These are phyloP conservation scores for Phytophthora vignae DNA, from an alignment of 352 stramenopile genomes.

Conservation along the genomic window DNA sequence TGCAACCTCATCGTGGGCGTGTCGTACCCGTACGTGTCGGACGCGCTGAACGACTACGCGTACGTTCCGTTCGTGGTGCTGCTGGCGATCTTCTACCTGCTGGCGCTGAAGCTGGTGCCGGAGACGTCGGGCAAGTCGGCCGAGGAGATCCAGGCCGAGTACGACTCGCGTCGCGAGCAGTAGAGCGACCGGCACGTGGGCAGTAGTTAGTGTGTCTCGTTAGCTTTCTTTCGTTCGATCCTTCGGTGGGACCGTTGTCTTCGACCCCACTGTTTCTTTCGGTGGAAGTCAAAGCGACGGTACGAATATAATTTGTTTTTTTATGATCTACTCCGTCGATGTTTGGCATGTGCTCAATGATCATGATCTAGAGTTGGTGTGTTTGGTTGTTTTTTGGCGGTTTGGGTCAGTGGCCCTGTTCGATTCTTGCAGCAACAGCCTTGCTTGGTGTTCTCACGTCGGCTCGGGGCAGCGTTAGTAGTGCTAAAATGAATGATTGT, in stretches of 20 bases:
- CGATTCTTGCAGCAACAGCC: too few species aligned
- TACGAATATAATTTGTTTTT: not conserved
- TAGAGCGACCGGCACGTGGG: not conserved
- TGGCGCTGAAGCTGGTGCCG: conserved; percentile 42
- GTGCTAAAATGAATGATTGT: too few species aligned
- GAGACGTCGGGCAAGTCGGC: conserved; percentile 62
- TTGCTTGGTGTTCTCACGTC: too few species aligned
- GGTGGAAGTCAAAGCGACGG: too few species aligned
- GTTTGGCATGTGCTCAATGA: not conserved
- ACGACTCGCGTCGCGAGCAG: conserved; percentile 30
- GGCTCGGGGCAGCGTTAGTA: too few species aligned
- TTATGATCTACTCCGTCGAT: not conserved
- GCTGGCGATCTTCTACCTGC: conserved; percentile 10
- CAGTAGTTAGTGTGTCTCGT: not conserved
- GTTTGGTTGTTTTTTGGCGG: not conserved
- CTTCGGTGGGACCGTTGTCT: not conserved
- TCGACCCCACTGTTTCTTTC: not conserved
- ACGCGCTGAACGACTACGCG: conserved; percentile 3
- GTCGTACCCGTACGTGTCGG: too few species aligned
- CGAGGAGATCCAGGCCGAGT: conserved; percentile 57
- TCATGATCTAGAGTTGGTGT: not conserved
- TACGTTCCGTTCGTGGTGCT: conserved; percentile 20
- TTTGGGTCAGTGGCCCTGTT: not conserved
- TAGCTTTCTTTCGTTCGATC: not conserved
- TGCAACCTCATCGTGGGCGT: too few species aligned